Evolutionary conservation across 1,139 yeast species (phyloP), one percentile per base, ranked within the genome.

Genomic region (Sugiyamaella castrensis): DNA sequence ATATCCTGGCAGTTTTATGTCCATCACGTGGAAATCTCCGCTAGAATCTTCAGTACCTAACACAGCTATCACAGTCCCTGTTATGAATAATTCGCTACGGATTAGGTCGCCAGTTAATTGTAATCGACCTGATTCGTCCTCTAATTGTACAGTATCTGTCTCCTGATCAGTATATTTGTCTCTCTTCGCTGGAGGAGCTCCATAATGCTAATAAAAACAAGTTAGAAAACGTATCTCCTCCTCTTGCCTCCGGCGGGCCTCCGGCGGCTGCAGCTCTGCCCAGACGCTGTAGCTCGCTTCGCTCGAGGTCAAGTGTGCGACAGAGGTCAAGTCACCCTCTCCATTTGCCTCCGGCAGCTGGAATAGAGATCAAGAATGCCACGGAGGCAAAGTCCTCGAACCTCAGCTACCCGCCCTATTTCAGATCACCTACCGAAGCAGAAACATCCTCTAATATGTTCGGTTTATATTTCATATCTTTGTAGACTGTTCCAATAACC

Each of bases 61-160:
- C 0, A 89, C 78, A 0, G 92, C 98, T 10, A 89, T 80, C 1
- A 91, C 84, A 19, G 84, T 78, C 1, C 99, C 99, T 0, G 98
- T 91, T 0, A 91, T 95, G 33, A 92, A 71, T 65, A 79, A 58
- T 57, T 70, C 59, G 9, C 51, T 40, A 2, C 75, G 71, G 44
- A 82, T 70, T 15, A 76, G 72, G 32, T 80, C 84, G 30, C 95
- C 95, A 43, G 79, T 81, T 30, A 92, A 70, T 28, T 81, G 67
- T 9, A 95, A 84, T 43, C 99, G 73, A 4, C 99, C 98, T 45
- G 92, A 82, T 62, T 91, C 98, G 67, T 94, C 98, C 66, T 92
- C 98, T 39, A 94, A 66, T 12, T 35, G 34, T n/a, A 40, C 37
- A 52, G 73, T 75, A 58, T 82, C 87, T 16, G 81, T 72, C 1